A percentile compares a stretch with the other conserved stretches of the same genome.
These are phyloP conservation scores for Syzygium malaccense DNA, from an alignment of 441 rosid species.

Conservation along the genomic window DNA sequence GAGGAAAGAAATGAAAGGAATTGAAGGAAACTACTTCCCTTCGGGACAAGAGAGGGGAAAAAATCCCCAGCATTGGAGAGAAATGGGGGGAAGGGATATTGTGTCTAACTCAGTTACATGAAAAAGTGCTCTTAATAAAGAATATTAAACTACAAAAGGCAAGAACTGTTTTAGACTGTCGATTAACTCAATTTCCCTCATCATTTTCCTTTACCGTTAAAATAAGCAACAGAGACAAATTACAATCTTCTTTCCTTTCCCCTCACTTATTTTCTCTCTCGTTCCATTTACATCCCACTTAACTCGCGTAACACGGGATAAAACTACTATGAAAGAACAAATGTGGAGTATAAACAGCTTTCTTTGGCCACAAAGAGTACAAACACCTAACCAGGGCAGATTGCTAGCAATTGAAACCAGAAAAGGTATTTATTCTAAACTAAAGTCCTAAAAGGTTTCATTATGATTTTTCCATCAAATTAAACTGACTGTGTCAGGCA, in stretches of 20 bases:
- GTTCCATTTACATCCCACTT: not conserved
- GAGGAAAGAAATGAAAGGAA: not conserved
- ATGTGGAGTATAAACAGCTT: not conserved
- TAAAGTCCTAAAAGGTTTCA: not conserved
- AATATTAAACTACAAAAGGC: not conserved
- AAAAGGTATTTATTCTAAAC: not conserved
- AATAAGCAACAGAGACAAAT: not conserved
- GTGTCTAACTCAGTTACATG: not conserved
- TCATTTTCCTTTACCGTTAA: not conserved
- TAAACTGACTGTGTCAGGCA: not conserved
- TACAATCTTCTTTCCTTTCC: not conserved
- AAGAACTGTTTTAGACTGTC: not conserved
- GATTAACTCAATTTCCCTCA: not conserved
- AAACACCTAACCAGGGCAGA: not conserved
- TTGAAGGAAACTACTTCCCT: not conserved
- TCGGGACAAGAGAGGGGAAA: not conserved
- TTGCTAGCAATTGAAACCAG: not conserved
- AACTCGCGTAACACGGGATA: not conserved
- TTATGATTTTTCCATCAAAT: not conserved
- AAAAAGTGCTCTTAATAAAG: not conserved
- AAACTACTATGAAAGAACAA: not conserved
- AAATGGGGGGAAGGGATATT: not conserved
- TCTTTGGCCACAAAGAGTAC: not conserved
- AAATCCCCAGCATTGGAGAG: not conserved
- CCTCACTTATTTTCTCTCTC: not conserved